Conservation (phyloP, 2,329 filamentous ascomycete species). For the Pyricularia sp. region DNA sequence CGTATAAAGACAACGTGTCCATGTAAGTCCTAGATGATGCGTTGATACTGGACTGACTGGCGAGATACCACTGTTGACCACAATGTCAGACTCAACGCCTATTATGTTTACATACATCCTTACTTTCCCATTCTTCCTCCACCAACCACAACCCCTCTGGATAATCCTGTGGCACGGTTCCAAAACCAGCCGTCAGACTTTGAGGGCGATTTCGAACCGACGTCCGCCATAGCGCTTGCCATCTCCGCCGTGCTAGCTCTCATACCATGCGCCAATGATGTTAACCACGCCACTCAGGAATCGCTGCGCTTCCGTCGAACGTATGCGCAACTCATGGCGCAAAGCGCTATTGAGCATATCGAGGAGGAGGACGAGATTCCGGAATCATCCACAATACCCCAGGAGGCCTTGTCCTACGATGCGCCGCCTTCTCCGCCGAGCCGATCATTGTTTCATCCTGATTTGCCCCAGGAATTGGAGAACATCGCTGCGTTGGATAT, state of each 20-base stretch:
- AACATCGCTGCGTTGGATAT: slow-evolving; percentile 36
- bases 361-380: slow-evolving; percentile 37
- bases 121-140: slow-evolving; percentile 40
- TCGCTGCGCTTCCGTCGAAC: slow-evolving; percentile 33
- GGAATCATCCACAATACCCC: slow-evolving; percentile 33
- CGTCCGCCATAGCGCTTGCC: slow-evolving; percentile 33
- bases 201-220: slow-evolving; percentile 25
- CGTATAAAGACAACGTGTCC: slow-evolving; percentile 29
- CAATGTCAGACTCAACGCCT: slow-evolving; percentile 29
- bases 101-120: slow-evolving; percentile 42
- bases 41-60: not conserved
- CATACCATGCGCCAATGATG: slow-evolving; percentile 33
- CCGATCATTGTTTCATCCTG: slow-evolving; percentile 26
- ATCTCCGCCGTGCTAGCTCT: slow-evolving; percentile 38
- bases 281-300: slow-evolving; percentile 23
- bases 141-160: slow-evolving; percentile 22
- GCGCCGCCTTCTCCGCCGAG: slow-evolving; percentile 19
- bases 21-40: slow-evolving; percentile 22
- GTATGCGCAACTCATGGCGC: slow-evolving; percentile 38
- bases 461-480: slow-evolving; percentile 34
- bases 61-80: not conserved
- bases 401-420: slow-evolving; percentile 26
- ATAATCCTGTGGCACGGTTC: slow-evolving; percentile 21
- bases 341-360: slow-evolving; percentile 36
- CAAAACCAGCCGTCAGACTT: slow-evolving; percentile 26